Base-by-base conservation (phyloP, 257 asterid species). In the Forsythia viridissima region DNA sequence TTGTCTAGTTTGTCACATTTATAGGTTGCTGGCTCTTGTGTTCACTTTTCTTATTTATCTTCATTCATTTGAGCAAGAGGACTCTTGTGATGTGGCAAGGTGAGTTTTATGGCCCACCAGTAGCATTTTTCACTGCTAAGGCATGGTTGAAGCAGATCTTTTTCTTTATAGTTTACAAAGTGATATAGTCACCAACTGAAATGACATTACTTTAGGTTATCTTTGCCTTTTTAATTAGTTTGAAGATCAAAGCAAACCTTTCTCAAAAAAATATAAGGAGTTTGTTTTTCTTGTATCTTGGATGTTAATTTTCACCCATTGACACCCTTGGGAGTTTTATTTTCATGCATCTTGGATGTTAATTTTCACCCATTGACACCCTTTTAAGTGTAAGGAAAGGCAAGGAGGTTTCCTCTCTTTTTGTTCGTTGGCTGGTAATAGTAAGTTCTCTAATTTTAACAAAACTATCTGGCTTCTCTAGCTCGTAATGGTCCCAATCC, bases 161-260 rank as follows among this genome's bases (percentile, higher is more conserved):
- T 43, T 7, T 57, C 11, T 57, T 57, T 57, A 8, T 57, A 57
- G 5, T 57, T 57, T 57, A 5, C 30, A n/a, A 57, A 57, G 8
- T 57, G 24, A 57, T 55, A 55, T 55, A 55, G 24, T 18, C 24
- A n/a, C 24, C 0, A 2, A 55, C 24, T 55, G 8, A 55, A 55
- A 55, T 55, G 66, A 9, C 66, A n/a, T 20, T 57, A 74, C 52
- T 48, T 8, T 78, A 41, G 37, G 41, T 42, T 41, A 48, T 43
- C 81, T 77, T 71, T 74, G 43, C 20, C 61, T 71, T 63, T 69
- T 52, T 73, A 68, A 78, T 75, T 70, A 73, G 73, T 76, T 74
- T 74, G 72, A 70, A 76, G 61, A 71, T 34, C 1, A 12, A 46
- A 11, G 43, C 30, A 8, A 41, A 9, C 39, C 79, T 59, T 59